These are phyloP conservation scores for Arabis hirsuta DNA, from an alignment of 345 rosid genomes.

Conservation along the genomic window DNA sequence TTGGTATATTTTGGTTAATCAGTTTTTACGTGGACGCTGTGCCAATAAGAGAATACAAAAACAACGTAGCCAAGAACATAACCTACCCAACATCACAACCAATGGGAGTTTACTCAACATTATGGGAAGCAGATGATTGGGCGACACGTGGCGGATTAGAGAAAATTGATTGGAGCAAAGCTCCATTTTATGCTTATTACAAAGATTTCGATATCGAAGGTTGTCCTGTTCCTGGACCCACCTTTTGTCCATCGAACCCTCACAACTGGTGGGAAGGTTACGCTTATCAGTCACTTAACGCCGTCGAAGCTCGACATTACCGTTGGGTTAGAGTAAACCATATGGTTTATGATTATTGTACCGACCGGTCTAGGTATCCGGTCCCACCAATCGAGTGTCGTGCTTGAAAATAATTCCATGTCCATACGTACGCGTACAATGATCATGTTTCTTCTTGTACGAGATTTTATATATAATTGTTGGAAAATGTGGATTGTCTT, in stretches of 20 bases:
- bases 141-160: slow-evolving; percentile 96
- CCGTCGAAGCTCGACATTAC: slow-evolving; percentile 76
- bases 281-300: slow-evolving; percentile 61
- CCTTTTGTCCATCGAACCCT: slow-evolving; percentile 61
- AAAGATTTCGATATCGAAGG: slow-evolving; percentile 90
- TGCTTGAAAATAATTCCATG: slow-evolving; percentile 46
- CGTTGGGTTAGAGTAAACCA: slow-evolving; percentile 93
- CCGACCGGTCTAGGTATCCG: slow-evolving; percentile 76
- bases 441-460: slow-evolving; percentile 41
- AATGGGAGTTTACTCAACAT: slow-evolving; percentile 86
- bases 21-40: slow-evolving; percentile 80
- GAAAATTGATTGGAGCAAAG: slow-evolving; percentile 89
- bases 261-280: slow-evolving; percentile 85
- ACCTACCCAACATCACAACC: slow-evolving; percentile 78
- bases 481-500: slow-evolving; percentile 17
- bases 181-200: slow-evolving; percentile 86
- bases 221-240: slow-evolving; percentile 83
- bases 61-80: slow-evolving; percentile 66
- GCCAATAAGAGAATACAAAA: slow-evolving; percentile 92
- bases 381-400: slow-evolving; percentile 78
- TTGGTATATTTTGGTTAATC: slow-evolving; percentile 15
- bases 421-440: slow-evolving; percentile 36
- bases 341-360: slow-evolving; percentile 92
- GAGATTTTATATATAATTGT: slow-evolving; percentile 17
- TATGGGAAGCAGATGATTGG: slow-evolving; percentile 99